These are phyloP conservation scores for Xylariales sp. DNA, from an alignment of 2,329 filamentous ascomycete species.

Conservation along the genomic window DNA sequence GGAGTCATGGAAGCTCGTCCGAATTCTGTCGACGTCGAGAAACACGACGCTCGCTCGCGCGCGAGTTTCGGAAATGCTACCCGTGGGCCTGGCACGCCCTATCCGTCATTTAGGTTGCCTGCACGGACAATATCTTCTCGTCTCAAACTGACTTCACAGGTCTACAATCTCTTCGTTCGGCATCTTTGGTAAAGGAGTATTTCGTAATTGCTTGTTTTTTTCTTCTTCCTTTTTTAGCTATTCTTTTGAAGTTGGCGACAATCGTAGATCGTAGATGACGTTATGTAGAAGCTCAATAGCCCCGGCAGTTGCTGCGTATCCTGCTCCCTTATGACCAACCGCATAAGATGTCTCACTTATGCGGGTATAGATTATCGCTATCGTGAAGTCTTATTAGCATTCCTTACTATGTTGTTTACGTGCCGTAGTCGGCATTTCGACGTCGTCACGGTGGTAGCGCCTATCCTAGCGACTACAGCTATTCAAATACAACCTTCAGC, in stretches of 20 bases:
- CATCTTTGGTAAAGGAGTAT: too few species aligned
- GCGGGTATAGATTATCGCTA: conserved; percentile 32
- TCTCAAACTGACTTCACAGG: neutral
- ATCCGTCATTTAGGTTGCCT: neutral
- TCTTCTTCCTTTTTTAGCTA: neutral
- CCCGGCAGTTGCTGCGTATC: neutral
- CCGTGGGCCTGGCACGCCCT: neutral
- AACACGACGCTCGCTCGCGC: neutral
- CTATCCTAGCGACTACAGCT: conserved; percentile 19
- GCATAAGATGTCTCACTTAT: conserved; percentile 43
- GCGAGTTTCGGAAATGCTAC: conserved; percentile 15
- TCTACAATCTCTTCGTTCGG: neutral
- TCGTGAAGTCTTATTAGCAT: conserved; percentile 46
- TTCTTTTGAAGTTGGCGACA: neutral
- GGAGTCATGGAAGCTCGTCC: conserved; percentile 23
- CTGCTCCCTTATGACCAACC: neutral
- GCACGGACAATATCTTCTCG: neutral
- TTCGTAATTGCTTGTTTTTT: neutral
- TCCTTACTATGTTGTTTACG: conserved; percentile 39
- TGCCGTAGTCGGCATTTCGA: conserved; percentile 44
- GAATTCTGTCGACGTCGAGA: neutral
- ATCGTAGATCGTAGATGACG: neutral
- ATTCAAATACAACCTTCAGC: conserved; percentile 39
- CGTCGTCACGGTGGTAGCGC: conserved; percentile 34
- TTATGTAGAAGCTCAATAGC: neutral